Conservation (phyloP, 176 grass and related monocot genomes). For the Eleusine indica region DNA sequence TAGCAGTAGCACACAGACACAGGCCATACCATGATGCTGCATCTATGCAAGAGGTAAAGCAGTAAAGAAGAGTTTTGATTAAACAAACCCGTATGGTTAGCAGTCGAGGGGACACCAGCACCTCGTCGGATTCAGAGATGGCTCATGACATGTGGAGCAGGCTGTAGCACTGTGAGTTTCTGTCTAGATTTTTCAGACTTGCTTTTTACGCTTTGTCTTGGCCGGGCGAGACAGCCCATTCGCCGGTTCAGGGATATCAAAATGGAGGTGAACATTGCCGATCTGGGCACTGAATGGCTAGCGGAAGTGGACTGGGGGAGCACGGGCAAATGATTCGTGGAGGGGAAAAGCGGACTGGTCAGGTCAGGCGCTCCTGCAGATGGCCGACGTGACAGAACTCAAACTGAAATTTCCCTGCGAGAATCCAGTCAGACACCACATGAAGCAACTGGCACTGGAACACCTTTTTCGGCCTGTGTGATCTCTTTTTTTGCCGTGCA, state of each 20-base stretch:
- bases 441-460: constrained; percentile 5
- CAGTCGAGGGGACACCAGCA: constrained; percentile 34
- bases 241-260: neutral
- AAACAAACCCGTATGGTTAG: constrained; percentile 35
- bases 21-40: constrained; percentile 23
- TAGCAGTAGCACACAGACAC: neutral
- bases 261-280: constrained; percentile 27
- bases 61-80: constrained; percentile 3
- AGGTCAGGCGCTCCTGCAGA: constrained; percentile 20
- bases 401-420: constrained; percentile 18
- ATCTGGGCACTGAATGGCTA: constrained; percentile 18
- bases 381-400: constrained; percentile 29
- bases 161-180: constrained; percentile 11
- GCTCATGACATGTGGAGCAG: constrained; percentile 32
- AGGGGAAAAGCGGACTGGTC: constrained; percentile 23
- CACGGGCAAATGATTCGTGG: constrained; percentile 34
- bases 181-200: constrained; percentile 21
- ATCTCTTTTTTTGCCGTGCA: neutral
- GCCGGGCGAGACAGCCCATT: constrained; percentile 37
- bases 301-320: neutral
- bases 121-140: constrained; percentile 22
- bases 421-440: constrained; percentile 39
- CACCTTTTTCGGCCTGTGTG: neutral
- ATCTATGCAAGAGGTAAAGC: neutral
- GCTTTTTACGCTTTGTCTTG: constrained; percentile 37